Conservation (phyloP, 164 flowering plant genomes). For the Pachysandra terminalis region DNA sequence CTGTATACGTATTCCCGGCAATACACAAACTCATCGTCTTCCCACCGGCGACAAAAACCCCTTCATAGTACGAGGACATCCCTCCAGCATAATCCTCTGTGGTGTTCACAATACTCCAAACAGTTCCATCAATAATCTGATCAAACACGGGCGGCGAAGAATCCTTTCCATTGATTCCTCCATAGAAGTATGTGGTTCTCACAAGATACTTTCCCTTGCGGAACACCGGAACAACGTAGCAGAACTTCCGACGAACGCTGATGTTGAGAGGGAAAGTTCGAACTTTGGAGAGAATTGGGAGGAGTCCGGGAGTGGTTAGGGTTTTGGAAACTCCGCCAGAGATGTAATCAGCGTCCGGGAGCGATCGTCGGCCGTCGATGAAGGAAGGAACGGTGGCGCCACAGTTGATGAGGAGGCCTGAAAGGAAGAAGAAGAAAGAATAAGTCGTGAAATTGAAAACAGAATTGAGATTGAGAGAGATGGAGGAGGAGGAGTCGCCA, state of each 20-base stretch:
- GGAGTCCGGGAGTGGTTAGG: constrained; percentile 23
- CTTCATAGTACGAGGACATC: constrained; percentile 61
- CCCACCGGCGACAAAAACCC: constrained; percentile 68
- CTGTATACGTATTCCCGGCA: constrained; percentile 55
- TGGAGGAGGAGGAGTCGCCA: neutral
- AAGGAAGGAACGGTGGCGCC: constrained; percentile 42
- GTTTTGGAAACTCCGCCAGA: constrained; percentile 43
- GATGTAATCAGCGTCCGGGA: constrained; percentile 50
- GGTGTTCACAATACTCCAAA: constrained; percentile 83
- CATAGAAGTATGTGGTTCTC: constrained; percentile 80
- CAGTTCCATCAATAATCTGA: constrained; percentile 86
- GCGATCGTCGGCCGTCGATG: constrained; percentile 50
- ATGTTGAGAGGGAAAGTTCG: constrained; percentile 59
- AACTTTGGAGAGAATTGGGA: constrained; percentile 56
- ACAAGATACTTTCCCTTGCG: constrained; percentile 56
- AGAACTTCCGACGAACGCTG: constrained; percentile 42
- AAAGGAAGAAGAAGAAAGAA: constrained; percentile 6
- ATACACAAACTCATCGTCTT: constrained; percentile 74
- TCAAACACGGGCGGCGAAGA: constrained; percentile 83
- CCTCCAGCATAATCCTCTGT: constrained; percentile 58
- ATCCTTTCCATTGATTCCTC: constrained; percentile 49
- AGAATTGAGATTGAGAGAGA: constrained; percentile 2
- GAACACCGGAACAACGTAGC: constrained; percentile 58
- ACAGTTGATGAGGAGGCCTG: constrained; percentile 63
- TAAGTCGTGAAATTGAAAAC: neutral